Base-by-base conservation (phyloP, 2,329 filamentous ascomycete species). In the Talaromyces sp. region DNA sequence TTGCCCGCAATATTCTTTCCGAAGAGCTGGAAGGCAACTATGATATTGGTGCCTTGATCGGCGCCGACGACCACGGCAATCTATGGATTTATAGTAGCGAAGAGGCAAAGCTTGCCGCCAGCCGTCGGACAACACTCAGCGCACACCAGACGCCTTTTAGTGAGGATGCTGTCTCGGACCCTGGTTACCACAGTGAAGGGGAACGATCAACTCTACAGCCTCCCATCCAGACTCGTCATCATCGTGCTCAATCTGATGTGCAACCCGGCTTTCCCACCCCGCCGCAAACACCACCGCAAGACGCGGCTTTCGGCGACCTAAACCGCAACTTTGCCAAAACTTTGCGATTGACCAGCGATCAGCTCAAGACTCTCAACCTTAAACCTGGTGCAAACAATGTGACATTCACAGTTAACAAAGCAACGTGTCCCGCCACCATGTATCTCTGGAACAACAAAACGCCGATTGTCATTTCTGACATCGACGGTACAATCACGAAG, bases 11-110 rank as follows among this genome's bases (percentile, higher is more conserved):
- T 73, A 92, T 99, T 57, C 83, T 99, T 12, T 89, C 92, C 0
- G 92, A 99, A 72, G 94, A 98, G 76, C 79, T 98, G 14, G 91
- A 96, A 69, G 95, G 93, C 27, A 92, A 94, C 72, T 97, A 97
- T 74, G 95, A 99, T 72, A 96, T 99, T 68, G 95, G 95, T 5
- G 89, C 94, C 1, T 82, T 99, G 33, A 96, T 99, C 68, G 95
- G 93, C 12, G 94, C 95, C 52, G 95, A 99, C 72, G 92, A 96
- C 71, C 87, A 95, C 63, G 95, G 95, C 6, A 99, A 99, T 70
- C 82, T 99, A n/a, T 98, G 95, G 94, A 98, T 99, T 67, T 99
- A 99, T 79, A 95, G 92, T 77, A 98, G 93, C 69, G 93, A 98
- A 75, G 93, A 96, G 71, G 92, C 95, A 28, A 98, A 97, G 72